These are phyloP conservation scores for Eucalyptus coolabah DNA, from an alignment of 345 rosid genomes.

Conservation along the genomic window DNA sequence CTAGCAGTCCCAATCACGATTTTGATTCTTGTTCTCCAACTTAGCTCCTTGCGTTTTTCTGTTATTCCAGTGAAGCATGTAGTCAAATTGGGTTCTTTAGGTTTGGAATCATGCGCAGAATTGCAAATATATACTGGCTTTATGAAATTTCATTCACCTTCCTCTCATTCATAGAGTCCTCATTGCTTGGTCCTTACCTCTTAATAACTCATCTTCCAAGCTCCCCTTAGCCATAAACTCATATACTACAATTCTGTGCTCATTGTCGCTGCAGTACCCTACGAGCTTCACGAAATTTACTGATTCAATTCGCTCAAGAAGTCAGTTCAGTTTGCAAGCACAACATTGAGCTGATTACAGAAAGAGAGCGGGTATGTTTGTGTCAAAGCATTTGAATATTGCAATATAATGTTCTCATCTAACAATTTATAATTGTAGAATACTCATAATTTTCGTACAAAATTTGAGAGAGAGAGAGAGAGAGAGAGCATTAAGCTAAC, in stretches of 20 bases:
- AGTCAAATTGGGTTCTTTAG: not conserved
- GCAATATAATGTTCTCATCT: not conserved
- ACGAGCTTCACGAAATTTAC: constrained; percentile 28
- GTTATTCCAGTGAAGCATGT: not conserved
- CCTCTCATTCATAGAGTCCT: not conserved
- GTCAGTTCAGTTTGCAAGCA: constrained; percentile 9
- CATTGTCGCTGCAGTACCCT: constrained; percentile 23
- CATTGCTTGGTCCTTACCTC: constrained; percentile 4
- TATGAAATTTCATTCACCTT: not conserved
- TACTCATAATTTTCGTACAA: not conserved
- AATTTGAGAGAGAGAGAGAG: not conserved
- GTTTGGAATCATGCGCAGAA: not conserved
- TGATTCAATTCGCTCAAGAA: constrained; percentile 27
- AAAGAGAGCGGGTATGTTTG: not conserved
- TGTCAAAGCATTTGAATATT: not conserved
- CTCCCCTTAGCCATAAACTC: constrained; percentile 30
- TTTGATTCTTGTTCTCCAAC: constrained; percentile 29
- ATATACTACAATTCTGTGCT: constrained; percentile 24
- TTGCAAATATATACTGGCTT: not conserved
- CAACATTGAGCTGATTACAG: not conserved
- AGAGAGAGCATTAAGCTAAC: not conserved
- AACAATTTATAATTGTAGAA: not conserved
- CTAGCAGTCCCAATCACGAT: constrained; percentile 30
- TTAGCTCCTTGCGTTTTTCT: constrained; percentile 12
- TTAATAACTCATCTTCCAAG: constrained; percentile 21